Evolutionary conservation across 257 asterid genomes (phyloP), one percentile per base, ranked within the genome.

Genomic region (Fraxinus americana): DNA sequence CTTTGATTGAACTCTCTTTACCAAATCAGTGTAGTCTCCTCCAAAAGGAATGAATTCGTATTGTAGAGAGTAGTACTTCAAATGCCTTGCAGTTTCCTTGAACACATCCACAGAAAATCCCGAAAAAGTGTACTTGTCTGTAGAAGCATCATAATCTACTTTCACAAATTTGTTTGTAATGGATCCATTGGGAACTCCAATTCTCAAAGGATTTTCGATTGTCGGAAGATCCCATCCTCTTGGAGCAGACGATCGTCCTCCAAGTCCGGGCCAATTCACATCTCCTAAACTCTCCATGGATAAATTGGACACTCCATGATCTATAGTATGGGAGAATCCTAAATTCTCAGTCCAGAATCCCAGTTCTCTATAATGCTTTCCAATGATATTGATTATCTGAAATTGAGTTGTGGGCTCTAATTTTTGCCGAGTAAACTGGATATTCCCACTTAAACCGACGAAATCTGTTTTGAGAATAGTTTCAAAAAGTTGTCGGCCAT

Each of bases 201-300:
- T 84, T 21, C 1, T 78, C 74, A 88, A 23, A 9, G 77, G 81
- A 10, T 66, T 82, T 8, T 36, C 25, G 0, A n/a, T 35, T 5
- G 70, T 85, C 5, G 86, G 88, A 74, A 72, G 71, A 11, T 75
- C 78, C 88, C 91, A 86, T 36, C 88, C 89, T 66, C 83, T 77
- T 36, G 91, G 89, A 29, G 67, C 14, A 5, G 54, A 36, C 32
- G 36, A 1, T 9, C 81, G 72, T n/a, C 75, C 76, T n/a, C 89
- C 89, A 0, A 86, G 86, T 25, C 90, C 89, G 0, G 89, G 86
- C 89, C 91, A 83, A 23, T 79, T 11, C 16, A 85, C 76, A 6
- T 67, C 84, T 4, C 84, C 86, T 48, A 48, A 48, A 48, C 66
- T 57, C 29, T 67, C 71, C 89, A 80, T 85, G 14, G 88, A 76